These are phyloP conservation scores for Verticillium zaregamsianum DNA, from an alignment of 2,329 filamentous ascomycete genomes.

Conservation along the genomic window DNA sequence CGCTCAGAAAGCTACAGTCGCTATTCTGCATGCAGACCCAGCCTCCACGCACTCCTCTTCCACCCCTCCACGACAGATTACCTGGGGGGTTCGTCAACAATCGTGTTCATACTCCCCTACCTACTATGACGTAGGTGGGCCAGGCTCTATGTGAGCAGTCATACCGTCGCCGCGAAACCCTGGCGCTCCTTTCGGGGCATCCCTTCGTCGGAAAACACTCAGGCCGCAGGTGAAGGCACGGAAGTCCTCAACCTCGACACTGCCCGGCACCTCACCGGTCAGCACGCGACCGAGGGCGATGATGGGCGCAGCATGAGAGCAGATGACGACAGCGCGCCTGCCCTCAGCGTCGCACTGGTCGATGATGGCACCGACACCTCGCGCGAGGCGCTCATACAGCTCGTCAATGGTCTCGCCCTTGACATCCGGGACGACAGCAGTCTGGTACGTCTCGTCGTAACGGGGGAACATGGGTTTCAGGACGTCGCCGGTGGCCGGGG, in stretches of 20 bases:
- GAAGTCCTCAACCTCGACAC: slow-evolving; percentile 74
- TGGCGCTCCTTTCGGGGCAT: slow-evolving; percentile 7
- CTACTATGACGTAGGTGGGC: slow-evolving; percentile 7
- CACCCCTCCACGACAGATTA: slow-evolving; percentile 46
- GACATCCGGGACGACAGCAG: slow-evolving; percentile 62
- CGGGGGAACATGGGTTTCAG: slow-evolving; percentile 67
- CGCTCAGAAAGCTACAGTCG: slow-evolving; percentile 76
- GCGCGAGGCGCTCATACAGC: slow-evolving; percentile 75
- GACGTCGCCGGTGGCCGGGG: slow-evolving; percentile 59
- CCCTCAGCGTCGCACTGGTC: slow-evolving; percentile 66
- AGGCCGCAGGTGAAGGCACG: slow-evolving; percentile 78
- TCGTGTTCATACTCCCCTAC: background rate
- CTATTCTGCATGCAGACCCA: slow-evolving; percentile 81
- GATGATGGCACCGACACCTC: slow-evolving; percentile 66
- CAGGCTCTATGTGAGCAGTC: background rate
- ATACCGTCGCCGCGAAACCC: background rate
- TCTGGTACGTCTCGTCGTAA: slow-evolving; percentile 52
- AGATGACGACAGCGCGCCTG: slow-evolving; percentile 70
- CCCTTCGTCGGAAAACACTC: slow-evolving; percentile 53
- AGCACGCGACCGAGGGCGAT: slow-evolving; percentile 82
- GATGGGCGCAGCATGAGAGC: slow-evolving; percentile 84
- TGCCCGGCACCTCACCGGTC: slow-evolving; percentile 72
- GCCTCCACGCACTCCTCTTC: slow-evolving; percentile 63
- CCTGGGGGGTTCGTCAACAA: slow-evolving; percentile 11
- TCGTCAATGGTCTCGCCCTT: slow-evolving; percentile 76